A percentile compares a stretch with the other conserved stretches of the same genome.
Evolutionary conservation across 2,329 filamentous ascomycete genomes (phyloP).

Genomic region (Alternaria brassicae): DNA sequence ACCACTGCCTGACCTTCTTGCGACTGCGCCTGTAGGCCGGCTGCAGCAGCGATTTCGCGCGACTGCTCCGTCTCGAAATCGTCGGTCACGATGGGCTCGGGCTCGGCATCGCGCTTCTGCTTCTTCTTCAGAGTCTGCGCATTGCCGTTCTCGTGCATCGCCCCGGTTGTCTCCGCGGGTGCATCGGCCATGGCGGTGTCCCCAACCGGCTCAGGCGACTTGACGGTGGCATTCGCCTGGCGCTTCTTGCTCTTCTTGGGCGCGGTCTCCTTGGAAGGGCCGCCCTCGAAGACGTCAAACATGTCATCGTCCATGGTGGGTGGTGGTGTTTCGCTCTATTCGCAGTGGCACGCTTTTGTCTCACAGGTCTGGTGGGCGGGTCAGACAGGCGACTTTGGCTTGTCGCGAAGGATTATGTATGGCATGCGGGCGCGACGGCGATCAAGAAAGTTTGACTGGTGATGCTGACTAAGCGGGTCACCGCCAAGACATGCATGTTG

Average conservation of each 20-base stretch:
- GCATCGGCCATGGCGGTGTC: slow-evolving; percentile 58
- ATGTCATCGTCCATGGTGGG: slow-evolving; percentile 53
- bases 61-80: slow-evolving; percentile 95
- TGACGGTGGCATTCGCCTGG: slow-evolving; percentile 81
- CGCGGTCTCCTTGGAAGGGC: slow-evolving; percentile 32
- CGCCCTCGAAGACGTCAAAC: slow-evolving; percentile 55
- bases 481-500: slow-evolving; percentile 11
- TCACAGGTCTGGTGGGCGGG: background rate
- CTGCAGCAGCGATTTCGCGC: slow-evolving; percentile 82
- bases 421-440: background rate
- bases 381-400: background rate
- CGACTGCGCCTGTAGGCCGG: slow-evolving; percentile 68
- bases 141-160: slow-evolving; percentile 42
- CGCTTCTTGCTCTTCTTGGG: slow-evolving; percentile 77
- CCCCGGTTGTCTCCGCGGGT: slow-evolving; percentile 33
- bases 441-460: slow-evolving; percentile 10
- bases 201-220: slow-evolving; percentile 55
- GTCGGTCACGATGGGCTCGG: slow-evolving; percentile 86
- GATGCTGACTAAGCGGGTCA: background rate
- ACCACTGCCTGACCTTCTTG: slow-evolving; percentile 76
- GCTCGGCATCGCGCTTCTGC: slow-evolving; percentile 68
- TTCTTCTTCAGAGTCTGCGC: slow-evolving; percentile 60
- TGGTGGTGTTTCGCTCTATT: slow-evolving; percentile 4
- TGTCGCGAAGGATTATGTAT: background rate
- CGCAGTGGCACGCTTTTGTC: background rate